phyloP scores from a whole-genome alignment of 2,329 filamentous ascomycete species.

The Ophiostoma ulmi region DNA sequence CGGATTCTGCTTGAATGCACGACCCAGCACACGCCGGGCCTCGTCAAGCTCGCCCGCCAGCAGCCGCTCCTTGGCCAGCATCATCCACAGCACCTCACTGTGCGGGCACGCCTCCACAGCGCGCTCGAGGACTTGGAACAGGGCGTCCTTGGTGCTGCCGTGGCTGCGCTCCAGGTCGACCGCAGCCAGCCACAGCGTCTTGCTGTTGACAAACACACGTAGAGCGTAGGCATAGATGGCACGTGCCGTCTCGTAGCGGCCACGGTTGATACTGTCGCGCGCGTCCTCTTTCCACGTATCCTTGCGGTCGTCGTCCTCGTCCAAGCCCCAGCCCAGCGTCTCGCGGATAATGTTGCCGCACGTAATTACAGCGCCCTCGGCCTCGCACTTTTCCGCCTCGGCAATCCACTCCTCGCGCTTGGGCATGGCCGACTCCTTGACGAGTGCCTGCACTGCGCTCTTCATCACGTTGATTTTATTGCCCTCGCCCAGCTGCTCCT shows the following conservation, averaged over 20 bases:
- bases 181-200: slow-evolving; percentile 82
- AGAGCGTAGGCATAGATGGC: slow-evolving; percentile 91
- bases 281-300: slow-evolving; percentile 96
- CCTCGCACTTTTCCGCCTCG: slow-evolving; percentile 91
- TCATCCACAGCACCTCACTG: slow-evolving; percentile 89
- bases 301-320: slow-evolving; percentile 94
- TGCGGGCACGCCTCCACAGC: slow-evolving; percentile 90
- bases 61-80: slow-evolving; percentile 93
- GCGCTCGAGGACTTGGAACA: slow-evolving; percentile 84
- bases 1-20: slow-evolving; percentile 89
- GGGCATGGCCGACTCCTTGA: slow-evolving; percentile 89
- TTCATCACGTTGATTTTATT: slow-evolving; percentile 89
- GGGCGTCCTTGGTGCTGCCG: slow-evolving; percentile 59
- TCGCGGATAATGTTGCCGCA: slow-evolving; percentile 87
- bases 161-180: slow-evolving; percentile 89
- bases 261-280: slow-evolving; percentile 70
- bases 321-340: slow-evolving; percentile 85
- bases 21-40: slow-evolving; percentile 76
- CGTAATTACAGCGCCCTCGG: slow-evolving; percentile 80
- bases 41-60: slow-evolving; percentile 81
- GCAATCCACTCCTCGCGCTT: slow-evolving; percentile 96
- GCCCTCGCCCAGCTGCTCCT: slow-evolving; percentile 75
- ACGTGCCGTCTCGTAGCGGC: slow-evolving; percentile 81
- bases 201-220: slow-evolving; percentile 82
- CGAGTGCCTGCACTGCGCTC: slow-evolving; percentile 80